These are phyloP conservation scores for Diaporthe sp. DNA, from an alignment of 2,329 filamentous ascomycete genomes.

Conservation along the genomic window DNA sequence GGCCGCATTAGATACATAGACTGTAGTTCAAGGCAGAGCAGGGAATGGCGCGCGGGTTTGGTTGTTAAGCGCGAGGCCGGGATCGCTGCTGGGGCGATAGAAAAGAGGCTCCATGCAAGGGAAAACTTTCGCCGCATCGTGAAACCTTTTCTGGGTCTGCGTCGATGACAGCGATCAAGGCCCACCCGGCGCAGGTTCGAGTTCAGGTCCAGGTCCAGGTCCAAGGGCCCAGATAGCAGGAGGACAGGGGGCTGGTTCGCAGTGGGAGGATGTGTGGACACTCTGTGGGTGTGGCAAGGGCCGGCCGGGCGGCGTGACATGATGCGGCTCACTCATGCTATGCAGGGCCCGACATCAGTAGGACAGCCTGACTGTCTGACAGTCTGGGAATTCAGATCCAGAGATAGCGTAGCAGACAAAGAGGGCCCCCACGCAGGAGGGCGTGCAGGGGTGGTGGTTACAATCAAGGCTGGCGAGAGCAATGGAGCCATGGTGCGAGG, in stretches of 20 bases:
- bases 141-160: conserved; percentile 30
- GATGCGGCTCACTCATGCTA: conserved; percentile 33
- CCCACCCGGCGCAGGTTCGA: conserved; percentile 13
- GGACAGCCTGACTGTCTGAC: neutral
- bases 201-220: conserved; percentile 8
- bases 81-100: neutral
- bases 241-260: neutral
- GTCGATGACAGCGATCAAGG: conserved; percentile 17
- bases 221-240: neutral
- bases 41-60: neutral
- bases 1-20: too few relatives aligned
- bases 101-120: conserved; percentile 26
- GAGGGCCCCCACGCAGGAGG: conserved; percentile 19
- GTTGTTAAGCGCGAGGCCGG: conserved; percentile 5
- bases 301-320: neutral
- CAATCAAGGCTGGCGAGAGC: conserved; percentile 21
- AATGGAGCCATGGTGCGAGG: conserved; percentile 21
- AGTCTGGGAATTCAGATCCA: neutral
- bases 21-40: neutral
- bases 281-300: neutral
- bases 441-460: conserved; percentile 8
- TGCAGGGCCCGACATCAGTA: conserved; percentile 20
- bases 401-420: conserved; percentile 20
- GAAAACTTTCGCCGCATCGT: conserved; percentile 33
- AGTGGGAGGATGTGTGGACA: conserved; percentile 6